A percentile compares a stretch with the other conserved stretches of the same genome.
phyloP scores from a whole-genome alignment of 2,329 filamentous ascomycete genomes.

The Aureobasidium sp. region DNA sequence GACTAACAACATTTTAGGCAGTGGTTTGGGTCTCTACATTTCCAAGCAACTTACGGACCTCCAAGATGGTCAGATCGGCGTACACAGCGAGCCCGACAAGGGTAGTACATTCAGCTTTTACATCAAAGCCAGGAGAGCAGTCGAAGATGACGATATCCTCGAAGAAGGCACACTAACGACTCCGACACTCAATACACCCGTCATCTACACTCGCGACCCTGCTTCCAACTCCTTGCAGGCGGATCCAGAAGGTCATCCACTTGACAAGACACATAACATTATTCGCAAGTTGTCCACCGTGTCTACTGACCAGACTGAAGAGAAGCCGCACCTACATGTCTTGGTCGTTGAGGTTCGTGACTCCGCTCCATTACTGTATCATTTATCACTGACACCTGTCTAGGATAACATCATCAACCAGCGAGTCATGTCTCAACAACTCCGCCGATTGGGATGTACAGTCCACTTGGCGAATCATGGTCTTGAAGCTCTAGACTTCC shows the following conservation, averaged over 20 bases:
- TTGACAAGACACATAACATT: too few species aligned
- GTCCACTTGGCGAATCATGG: slow-evolving; percentile 22
- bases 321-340: slow-evolving; percentile 11
- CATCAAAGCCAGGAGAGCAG: slow-evolving; percentile 46
- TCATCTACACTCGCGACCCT: neutral
- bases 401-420: too few species aligned
- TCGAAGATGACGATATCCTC: neutral
- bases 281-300: neutral
- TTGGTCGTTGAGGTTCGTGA: slow-evolving; percentile 21
- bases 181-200: neutral
- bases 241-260: neutral
- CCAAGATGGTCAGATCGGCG: slow-evolving; percentile 59
- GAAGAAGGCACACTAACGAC: neutral
- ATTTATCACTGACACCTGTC: neutral
- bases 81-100: slow-evolving; percentile 47
- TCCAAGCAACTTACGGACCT: slow-evolving; percentile 57
- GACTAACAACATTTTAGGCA: too few species aligned
- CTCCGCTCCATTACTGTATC: fast-evolving
- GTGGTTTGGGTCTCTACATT: slow-evolving; percentile 60
- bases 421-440: slow-evolving; percentile 22
- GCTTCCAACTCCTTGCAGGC: neutral
- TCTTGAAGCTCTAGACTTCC: slow-evolving; percentile 21
- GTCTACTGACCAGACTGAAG: neutral
- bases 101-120: slow-evolving; percentile 61
- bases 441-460: slow-evolving; percentile 21